Conservation (phyloP, 1,139 yeast species). For the Pichia kudriavzevii region DNA sequence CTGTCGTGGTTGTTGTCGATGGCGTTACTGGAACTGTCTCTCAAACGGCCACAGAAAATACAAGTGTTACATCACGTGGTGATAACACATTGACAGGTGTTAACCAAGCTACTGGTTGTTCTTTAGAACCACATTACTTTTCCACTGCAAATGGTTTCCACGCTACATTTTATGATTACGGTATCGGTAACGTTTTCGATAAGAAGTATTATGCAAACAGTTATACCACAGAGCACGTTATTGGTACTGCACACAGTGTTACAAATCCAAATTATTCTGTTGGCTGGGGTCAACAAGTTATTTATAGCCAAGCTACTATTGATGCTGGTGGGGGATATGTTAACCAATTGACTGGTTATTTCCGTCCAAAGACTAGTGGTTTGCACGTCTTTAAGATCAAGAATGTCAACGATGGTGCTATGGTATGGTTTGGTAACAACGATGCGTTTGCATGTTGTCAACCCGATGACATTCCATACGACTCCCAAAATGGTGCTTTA, state of each 20-base stretch:
- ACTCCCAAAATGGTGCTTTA: conserved; percentile 3
- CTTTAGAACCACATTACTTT: conserved; percentile 1
- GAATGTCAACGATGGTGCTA: conserved; percentile 19
- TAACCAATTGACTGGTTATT: conserved; percentile 20
- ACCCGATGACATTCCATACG: conserved; percentile 10
- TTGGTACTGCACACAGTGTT: conserved; percentile 9
- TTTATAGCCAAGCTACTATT: conserved; percentile 5
- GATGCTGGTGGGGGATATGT: conserved; percentile 11
- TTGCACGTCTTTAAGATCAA: conserved; percentile 15
- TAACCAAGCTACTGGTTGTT: conserved; percentile 11
- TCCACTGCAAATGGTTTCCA: conserved; percentile 9
- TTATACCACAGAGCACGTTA: conserved; percentile 8
- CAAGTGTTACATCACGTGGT: too few species aligned
- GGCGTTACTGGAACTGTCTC: background rate
- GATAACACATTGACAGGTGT: too few species aligned
- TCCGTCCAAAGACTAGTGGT: conserved; percentile 17
- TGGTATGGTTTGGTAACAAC: conserved; percentile 18
- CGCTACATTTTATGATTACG: conserved; percentile 9
- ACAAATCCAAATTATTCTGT: conserved; percentile 13
- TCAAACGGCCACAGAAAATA: too few species aligned
- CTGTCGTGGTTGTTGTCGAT: conserved; percentile 6
- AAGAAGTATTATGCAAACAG: conserved; percentile 10
- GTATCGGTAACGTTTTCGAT: conserved; percentile 7
- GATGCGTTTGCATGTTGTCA: conserved; percentile 20
- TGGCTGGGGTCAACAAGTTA: conserved; percentile 3